Evolutionary conservation across 805 yeast genomes (phyloP).

Genomic region (Wilhelminamyces savonicus): DNA sequence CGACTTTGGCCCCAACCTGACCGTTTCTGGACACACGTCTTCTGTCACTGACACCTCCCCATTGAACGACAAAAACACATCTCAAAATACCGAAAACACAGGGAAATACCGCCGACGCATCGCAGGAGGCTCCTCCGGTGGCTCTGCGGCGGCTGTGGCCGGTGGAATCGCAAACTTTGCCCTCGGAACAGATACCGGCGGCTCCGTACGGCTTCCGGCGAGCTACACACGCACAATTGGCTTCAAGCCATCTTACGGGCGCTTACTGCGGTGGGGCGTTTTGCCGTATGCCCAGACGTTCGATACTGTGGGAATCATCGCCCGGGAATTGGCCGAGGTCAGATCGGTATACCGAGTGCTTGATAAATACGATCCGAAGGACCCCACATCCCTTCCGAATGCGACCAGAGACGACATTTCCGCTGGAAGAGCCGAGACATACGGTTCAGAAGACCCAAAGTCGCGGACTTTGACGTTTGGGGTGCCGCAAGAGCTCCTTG

Average conservation of each 20-base stretch:
- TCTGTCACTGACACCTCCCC: constrained; percentile 14
- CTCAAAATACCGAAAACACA: too few relatives aligned
- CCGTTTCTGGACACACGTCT: too few relatives aligned
- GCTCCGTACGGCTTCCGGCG: constrained; percentile 90
- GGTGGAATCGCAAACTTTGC: constrained; percentile 65
- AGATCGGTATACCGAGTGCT: constrained; percentile 47
- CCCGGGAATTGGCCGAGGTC: constrained; percentile 42
- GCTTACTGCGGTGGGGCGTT: constrained; percentile 89
- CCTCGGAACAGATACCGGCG: constrained; percentile 96
- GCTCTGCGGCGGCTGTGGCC: constrained; percentile 90
- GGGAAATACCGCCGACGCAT: constrained; percentile 15
- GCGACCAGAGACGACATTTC: constrained; percentile 24
- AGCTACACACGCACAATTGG: constrained; percentile 81
- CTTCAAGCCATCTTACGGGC: constrained; percentile 90
- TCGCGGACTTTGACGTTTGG: constrained; percentile 49
- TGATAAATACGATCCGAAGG: constrained; percentile 61
- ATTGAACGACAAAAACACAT: too few relatives aligned
- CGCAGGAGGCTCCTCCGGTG: constrained; percentile 95
- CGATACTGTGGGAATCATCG: constrained; percentile 86
- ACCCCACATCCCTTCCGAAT: constrained; percentile 62
- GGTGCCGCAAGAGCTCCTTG: constrained; percentile 59
- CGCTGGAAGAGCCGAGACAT: neutral
- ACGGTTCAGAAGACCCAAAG: constrained; percentile 4
- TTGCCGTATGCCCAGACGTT: constrained; percentile 88
- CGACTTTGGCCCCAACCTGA: too few relatives aligned